Evolutionary conservation across 1,139 yeast species (phyloP), one percentile per base, ranked within the genome.

Genomic region (Torulaspora pretoriensis): DNA sequence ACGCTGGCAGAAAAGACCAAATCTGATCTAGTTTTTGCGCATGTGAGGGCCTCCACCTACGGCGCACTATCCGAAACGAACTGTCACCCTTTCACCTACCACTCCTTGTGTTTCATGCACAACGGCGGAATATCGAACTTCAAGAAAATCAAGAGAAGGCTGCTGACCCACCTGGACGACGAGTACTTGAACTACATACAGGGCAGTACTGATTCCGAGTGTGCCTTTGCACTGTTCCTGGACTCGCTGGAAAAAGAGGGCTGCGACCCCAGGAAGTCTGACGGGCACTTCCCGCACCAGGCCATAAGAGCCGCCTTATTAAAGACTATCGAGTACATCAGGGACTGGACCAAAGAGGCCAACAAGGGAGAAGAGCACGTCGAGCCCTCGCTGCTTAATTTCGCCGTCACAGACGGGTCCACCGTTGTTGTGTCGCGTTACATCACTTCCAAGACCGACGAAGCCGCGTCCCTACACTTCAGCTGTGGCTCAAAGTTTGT

Each of bases 161-260:
- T 92, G 41, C 74, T 89, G 27, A 74, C 78, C 56, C 86, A 84
- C 60, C 71, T 92, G 37, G 80, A 80, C 40, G 97, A 92, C 61
- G 80, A 81, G 54, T 92, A 80, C 64, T 87, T 92, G 60, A 69
- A 87, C 28, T 74, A 71, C 42, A 79, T 92, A 36, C 97, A 92
- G 62, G 98, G 98, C 0, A 80, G 95, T 28, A 92, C 98, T 0
- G 98, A 92, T 64, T 84, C 95, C 1, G 98, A 92, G 64, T 90
- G 96, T 68, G 84, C 94, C 43, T 92, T 90, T 74, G 96, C 96
- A 1, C 70, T 92, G 46, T 88, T 81, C 57, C 69, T 92, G 51
- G 95, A 92, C 60, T 80, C 88, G 8, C 69, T 92, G 48, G 77
- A 74, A 48, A 78, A 78, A 52, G 72, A 85, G 73, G 97, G 97